These are phyloP conservation scores for Monosiga brevicollis DNA, from an alignment of 78 protist species.

Conservation along the genomic window DNA sequence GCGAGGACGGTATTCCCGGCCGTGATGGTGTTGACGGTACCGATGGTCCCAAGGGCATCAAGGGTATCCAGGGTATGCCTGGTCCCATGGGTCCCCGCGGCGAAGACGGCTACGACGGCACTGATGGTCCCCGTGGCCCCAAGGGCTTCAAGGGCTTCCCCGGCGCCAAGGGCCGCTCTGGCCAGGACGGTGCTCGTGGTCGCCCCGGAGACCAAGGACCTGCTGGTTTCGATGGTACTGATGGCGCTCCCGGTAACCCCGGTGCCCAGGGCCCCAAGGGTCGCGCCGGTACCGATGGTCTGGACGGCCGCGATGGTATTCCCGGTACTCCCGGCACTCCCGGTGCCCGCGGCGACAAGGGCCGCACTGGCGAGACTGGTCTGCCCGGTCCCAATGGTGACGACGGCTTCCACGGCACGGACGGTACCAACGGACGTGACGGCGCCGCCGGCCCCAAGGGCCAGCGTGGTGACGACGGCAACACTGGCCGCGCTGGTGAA, in stretches of 20 bases:
- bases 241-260: neutral
- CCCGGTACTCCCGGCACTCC: neutral
- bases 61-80: neutral
- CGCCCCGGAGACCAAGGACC: neutral
- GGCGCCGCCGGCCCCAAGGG: neutral
- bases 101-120: neutral
- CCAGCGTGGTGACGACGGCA: neutral
- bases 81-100: neutral
- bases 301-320: neutral
- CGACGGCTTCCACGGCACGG: neutral
- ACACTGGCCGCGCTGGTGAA: neutral
- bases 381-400: neutral
- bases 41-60: neutral
- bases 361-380: neutral
- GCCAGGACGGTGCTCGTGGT: neutral
- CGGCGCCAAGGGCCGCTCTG: neutral
- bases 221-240: neutral
- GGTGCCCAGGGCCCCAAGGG: neutral
- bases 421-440: neutral
- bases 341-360: neutral
- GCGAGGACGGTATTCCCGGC: neutral
- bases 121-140: neutral
- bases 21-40: neutral
- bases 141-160: neutral
- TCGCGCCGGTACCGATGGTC: neutral